A percentile compares a stretch with the other conserved stretches of the same genome.
These are phyloP conservation scores for Mycena alexandri DNA, from an alignment of 768 basidiomycete genomes.

Conservation along the genomic window DNA sequence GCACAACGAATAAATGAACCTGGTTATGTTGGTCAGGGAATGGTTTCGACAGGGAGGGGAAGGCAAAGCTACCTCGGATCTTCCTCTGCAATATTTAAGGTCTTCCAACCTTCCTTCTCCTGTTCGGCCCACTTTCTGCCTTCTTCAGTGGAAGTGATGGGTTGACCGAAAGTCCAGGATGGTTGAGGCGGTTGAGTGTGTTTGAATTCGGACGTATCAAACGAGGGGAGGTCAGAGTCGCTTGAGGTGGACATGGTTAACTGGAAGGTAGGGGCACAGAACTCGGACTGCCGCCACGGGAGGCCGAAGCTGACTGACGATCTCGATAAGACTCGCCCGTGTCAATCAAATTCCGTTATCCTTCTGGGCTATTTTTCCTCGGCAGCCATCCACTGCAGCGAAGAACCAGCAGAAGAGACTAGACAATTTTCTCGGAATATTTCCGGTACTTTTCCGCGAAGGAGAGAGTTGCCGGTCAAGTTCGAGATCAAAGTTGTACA, in stretches of 20 bases:
- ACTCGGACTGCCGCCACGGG: too few relatives aligned
- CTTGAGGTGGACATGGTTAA: slow-evolving; percentile 15
- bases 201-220: slow-evolving; percentile 43
- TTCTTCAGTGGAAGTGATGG: slow-evolving; percentile 47
- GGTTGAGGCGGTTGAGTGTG: slow-evolving; percentile 53
- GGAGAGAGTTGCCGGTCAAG: too few relatives aligned
- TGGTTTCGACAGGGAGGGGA: background rate
- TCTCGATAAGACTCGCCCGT: too few relatives aligned
- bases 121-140: slow-evolving; percentile 60
- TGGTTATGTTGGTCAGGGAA: slow-evolving; percentile 25
- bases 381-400: too few relatives aligned
- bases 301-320: too few relatives aligned
- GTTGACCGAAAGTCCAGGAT: slow-evolving; percentile 53
- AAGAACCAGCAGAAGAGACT: too few relatives aligned
- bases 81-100: slow-evolving; percentile 49
- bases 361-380: too few relatives aligned
- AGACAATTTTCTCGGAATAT: too few relatives aligned
- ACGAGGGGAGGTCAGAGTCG: slow-evolving; percentile 21
- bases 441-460: too few relatives aligned
- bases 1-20: slow-evolving; percentile 60
- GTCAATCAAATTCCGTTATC: too few relatives aligned
- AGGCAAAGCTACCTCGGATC: slow-evolving; percentile 48
- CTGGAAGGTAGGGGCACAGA: too few relatives aligned
- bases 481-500: too few relatives aligned
- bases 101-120: slow-evolving; percentile 56